Percentiles rank a stretch among this genome's conserved stretches.
phyloP scores from a whole-genome alignment of 140 eudicot genomes.

The Erigeron philadelphicus region DNA sequence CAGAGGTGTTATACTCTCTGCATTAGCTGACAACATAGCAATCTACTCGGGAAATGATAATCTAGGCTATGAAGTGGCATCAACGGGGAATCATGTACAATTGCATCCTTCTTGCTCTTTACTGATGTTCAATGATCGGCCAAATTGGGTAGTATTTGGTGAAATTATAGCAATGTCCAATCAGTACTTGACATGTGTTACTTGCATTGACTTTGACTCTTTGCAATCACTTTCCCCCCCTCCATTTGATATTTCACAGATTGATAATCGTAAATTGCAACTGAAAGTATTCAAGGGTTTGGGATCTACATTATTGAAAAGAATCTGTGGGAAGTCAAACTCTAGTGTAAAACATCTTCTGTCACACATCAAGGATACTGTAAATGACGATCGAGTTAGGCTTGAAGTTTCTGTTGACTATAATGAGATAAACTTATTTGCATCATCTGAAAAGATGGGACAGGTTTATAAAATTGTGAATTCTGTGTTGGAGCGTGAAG shows the following conservation, averaged over 20 bases:
- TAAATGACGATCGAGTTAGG: constrained; percentile 56
- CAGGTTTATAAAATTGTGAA: constrained; percentile 42
- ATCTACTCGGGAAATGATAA: constrained; percentile 78
- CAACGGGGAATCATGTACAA: constrained; percentile 53
- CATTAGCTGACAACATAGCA: constrained; percentile 71
- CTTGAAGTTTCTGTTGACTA: constrained; percentile 54
- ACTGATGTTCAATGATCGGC: constrained; percentile 53
- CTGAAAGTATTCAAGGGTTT: constrained; percentile 42
- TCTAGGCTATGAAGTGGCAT: constrained; percentile 82
- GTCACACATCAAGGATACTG: constrained; percentile 41
- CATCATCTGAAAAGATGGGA: constrained; percentile 49
- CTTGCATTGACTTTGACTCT: constrained; percentile 47
- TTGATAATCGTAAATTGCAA: constrained; percentile 51
- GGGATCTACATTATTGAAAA: constrained; percentile 56
- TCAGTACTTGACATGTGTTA: constrained; percentile 72
- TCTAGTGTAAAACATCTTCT: constrained; percentile 40
- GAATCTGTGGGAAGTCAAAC: constrained; percentile 70
- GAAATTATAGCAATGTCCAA: constrained; percentile 59
- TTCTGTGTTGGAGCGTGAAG: constrained; percentile 51
- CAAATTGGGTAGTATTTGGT: constrained; percentile 83
- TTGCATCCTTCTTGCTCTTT: constrained; percentile 88
- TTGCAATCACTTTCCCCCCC: constrained; percentile 48
- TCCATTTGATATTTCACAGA: constrained; percentile 55
- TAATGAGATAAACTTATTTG: constrained; percentile 51
- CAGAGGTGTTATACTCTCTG: constrained; percentile 53